A percentile compares a stretch with the other conserved stretches of the same genome.
phyloP scores from a whole-genome alignment of 2,329 filamentous ascomycete genomes.

The Xenoacremonium recifei region DNA sequence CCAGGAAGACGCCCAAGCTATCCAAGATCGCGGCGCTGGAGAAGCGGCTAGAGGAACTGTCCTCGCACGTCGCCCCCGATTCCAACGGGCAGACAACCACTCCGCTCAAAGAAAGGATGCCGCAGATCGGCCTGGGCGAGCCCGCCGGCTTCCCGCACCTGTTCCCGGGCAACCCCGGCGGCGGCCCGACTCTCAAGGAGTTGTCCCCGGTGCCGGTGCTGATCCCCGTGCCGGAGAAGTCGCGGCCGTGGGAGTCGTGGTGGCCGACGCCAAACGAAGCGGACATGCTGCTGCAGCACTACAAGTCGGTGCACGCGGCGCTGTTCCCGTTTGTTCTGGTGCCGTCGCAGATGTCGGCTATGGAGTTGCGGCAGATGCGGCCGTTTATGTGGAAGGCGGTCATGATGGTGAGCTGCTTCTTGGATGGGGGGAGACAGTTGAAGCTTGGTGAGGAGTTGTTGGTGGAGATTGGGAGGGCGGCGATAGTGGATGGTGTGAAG shows the following conservation, averaged over 20 bases:
- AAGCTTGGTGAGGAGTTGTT: slow-evolving; percentile 44
- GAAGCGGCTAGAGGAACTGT: slow-evolving; percentile 48
- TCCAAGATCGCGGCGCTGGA: slow-evolving; percentile 51
- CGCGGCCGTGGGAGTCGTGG: slow-evolving; percentile 27
- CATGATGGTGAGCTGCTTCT: slow-evolving; percentile 44
- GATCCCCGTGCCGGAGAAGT: slow-evolving; percentile 9
- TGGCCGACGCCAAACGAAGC: slow-evolving; percentile 45
- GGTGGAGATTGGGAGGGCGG: slow-evolving; percentile 39
- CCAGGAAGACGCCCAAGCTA: slow-evolving; percentile 45
- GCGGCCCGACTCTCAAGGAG: neutral
- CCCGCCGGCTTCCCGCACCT: slow-evolving; percentile 30
- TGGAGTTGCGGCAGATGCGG: slow-evolving; percentile 34
- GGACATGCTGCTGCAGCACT: slow-evolving; percentile 37
- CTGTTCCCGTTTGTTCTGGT: slow-evolving; percentile 47
- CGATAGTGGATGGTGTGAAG: slow-evolving; percentile 40
- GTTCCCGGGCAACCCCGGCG: slow-evolving; percentile 27
- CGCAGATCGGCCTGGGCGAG: slow-evolving; percentile 8
- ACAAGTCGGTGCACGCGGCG: slow-evolving; percentile 30
- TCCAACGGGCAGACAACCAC: slow-evolving; percentile 12
- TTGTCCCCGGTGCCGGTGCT: slow-evolving; percentile 10
- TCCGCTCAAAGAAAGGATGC: slow-evolving; percentile 5
- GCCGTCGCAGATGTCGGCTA: slow-evolving; percentile 33
- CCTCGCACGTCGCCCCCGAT: slow-evolving; percentile 41
- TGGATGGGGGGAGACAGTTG: slow-evolving; percentile 43
- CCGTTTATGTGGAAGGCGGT: slow-evolving; percentile 50